Percentiles rank a stretch among this genome's conserved stretches.
phyloP scores from a whole-genome alignment of 2,329 filamentous ascomycete genomes.

The Ceratocystis harringtonii region DNA sequence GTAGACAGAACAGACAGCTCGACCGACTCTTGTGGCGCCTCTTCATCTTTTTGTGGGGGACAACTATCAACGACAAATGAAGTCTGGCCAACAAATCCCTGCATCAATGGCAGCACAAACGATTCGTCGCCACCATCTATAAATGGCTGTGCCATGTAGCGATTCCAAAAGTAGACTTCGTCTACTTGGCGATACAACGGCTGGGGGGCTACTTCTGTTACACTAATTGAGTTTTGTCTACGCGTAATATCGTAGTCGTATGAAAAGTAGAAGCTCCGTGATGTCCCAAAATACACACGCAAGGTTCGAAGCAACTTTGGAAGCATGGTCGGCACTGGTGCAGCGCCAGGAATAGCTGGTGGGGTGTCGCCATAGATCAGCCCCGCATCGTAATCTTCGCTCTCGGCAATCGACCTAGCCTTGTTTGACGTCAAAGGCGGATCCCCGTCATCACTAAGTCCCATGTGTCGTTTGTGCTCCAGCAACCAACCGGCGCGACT shows the following conservation, averaged over 20 bases:
- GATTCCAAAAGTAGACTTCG: constrained; percentile 82
- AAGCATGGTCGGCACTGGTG: constrained; percentile 39
- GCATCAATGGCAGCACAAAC: constrained; percentile 68
- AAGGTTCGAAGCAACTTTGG: constrained; percentile 76
- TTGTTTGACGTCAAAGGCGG: constrained; percentile 23
- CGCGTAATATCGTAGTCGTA: constrained; percentile 89
- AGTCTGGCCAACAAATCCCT: constrained; percentile 84
- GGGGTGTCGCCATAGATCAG: constrained; percentile 13
- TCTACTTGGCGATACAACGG: constrained; percentile 62
- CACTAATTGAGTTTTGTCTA: constrained; percentile 32
- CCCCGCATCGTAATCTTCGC: constrained; percentile 15
- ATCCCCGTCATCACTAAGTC: constrained; percentile 38
- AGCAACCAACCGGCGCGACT: constrained; percentile 67
- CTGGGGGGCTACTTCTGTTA: constrained; percentile 27
- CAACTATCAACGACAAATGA: constrained; percentile 58
- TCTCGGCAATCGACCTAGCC: constrained; percentile 23
- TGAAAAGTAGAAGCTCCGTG: constrained; percentile 81
- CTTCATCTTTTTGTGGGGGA: constrained; percentile 39
- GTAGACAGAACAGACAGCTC: constrained; percentile 29
- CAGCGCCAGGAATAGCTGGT: not conserved
- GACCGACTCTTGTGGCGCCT: constrained; percentile 31
- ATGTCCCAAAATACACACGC: constrained; percentile 68
- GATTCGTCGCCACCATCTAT: constrained; percentile 55
- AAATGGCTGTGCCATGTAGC: constrained; percentile 57
- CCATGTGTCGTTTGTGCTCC: constrained; percentile 54